Conservation (phyloP, 176 grass and related monocot genomes). For the Thalia dealbata region DNA sequence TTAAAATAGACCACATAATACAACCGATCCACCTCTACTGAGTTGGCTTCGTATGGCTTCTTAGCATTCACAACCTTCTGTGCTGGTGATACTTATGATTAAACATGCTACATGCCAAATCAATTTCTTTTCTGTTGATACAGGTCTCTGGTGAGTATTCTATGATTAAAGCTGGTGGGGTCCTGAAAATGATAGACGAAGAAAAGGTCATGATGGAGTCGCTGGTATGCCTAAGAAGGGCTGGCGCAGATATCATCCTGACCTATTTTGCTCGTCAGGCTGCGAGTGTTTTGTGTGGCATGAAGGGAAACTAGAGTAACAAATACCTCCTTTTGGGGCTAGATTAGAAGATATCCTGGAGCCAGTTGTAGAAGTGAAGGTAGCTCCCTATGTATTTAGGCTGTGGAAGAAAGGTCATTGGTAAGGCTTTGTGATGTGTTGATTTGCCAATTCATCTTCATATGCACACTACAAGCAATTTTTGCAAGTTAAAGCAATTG, state of each 20-base stretch:
- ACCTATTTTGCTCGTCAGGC: slow-evolving; percentile 92
- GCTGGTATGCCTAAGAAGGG: slow-evolving; percentile 65
- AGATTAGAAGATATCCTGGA: neutral
- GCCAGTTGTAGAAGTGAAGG: too few species aligned
- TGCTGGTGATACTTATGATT: neutral
- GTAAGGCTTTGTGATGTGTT: too few species aligned
- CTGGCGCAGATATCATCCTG: slow-evolving; percentile 84
- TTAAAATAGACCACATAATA: neutral
- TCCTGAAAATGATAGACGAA: slow-evolving; percentile 74
- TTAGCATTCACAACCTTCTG: neutral
- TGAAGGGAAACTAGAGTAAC: slow-evolving; percentile 12
- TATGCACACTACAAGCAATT: too few species aligned
- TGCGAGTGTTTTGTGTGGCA: slow-evolving; percentile 52
- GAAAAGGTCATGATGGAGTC: slow-evolving; percentile 99
- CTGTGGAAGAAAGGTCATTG: too few species aligned
- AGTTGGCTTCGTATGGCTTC: neutral
- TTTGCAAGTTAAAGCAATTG: too few species aligned
- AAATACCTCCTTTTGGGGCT: neutral
- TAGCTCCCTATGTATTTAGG: too few species aligned
- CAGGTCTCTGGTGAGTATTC: slow-evolving; percentile 98
- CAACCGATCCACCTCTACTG: neutral
- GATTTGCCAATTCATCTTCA: too few species aligned
- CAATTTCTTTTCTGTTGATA: neutral
- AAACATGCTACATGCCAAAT: neutral
- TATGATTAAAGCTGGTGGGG: slow-evolving; percentile 78